Percentiles rank a stretch among this genome's conserved stretches.
Conservation (phyloP, 2,329 filamentous ascomycete genomes). For the Phoma sp. region DNA sequence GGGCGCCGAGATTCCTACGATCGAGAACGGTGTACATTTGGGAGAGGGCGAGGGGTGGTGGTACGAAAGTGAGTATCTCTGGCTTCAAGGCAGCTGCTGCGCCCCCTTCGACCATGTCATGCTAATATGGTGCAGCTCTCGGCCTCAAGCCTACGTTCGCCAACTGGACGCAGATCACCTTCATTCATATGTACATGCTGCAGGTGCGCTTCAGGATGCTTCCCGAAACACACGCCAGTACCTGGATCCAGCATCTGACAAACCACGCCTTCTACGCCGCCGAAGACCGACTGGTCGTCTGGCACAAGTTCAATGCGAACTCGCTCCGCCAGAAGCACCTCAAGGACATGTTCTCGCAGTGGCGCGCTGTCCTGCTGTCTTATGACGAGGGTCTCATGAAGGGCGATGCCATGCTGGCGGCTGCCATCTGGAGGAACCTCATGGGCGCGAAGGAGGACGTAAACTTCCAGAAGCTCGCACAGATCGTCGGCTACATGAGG, state of each 20-base stretch:
- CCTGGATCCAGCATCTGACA: constrained; percentile 87
- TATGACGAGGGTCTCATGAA: constrained; percentile 82
- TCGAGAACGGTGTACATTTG: constrained; percentile 80
- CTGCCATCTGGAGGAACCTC: constrained; percentile 91
- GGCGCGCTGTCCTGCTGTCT: constrained; percentile 83
- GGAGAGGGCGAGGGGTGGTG: constrained; percentile 77
- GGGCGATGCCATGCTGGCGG: constrained; percentile 76
- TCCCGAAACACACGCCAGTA: constrained; percentile 69
- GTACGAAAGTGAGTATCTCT: constrained; percentile 71
- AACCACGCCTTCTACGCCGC: constrained; percentile 95
- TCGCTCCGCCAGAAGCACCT: constrained; percentile 65
- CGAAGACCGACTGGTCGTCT: constrained; percentile 80
- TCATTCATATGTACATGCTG: constrained; percentile 94
- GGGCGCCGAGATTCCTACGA: constrained; percentile 70
- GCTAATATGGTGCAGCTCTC: constrained; percentile 63
- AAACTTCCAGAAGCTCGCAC: constrained; percentile 65
- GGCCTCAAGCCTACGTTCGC: constrained; percentile 85
- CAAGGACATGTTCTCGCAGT: constrained; percentile 92
- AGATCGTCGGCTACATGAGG: constrained; percentile 69
- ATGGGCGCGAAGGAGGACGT: constrained; percentile 75
- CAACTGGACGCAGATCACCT: constrained; percentile 94
- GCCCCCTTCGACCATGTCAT: not conserved
- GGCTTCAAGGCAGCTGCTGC: not conserved
- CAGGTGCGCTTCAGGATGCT: constrained; percentile 83
- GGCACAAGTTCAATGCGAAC: constrained; percentile 69